phyloP scores from a whole-genome alignment of 208 protist species.

The Leishmania martiniquensis region DNA sequence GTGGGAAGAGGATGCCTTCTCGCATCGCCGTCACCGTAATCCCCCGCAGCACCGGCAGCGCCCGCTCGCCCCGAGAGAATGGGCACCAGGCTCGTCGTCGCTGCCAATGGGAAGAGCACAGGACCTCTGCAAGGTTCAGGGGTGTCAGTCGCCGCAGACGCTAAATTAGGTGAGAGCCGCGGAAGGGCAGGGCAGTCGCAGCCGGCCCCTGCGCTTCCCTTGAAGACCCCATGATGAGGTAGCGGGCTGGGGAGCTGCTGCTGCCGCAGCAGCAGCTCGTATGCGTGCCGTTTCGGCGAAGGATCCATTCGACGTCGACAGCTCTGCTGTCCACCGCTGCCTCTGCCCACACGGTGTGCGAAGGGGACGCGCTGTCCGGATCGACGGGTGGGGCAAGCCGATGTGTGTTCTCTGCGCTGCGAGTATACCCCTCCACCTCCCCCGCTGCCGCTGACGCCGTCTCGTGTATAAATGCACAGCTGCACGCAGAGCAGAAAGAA shows the following conservation, averaged over 20 bases:
- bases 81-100: background rate
- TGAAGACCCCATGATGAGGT: background rate
- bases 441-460: too few relatives aligned
- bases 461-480: background rate
- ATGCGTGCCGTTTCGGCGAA: conserved; percentile 4
- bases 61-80: background rate
- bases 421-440: too few relatives aligned
- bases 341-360: background rate
- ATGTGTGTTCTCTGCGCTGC: too few relatives aligned
- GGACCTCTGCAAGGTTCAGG: background rate
- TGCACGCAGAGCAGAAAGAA: background rate
- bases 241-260: background rate
- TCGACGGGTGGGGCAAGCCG: background rate
- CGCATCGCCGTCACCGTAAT: background rate
- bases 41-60: background rate
- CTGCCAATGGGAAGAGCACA: background rate
- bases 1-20: background rate
- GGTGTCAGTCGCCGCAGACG: background rate
- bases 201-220: background rate
- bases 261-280: conserved; percentile 4
- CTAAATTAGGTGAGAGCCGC: background rate
- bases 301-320: conserved; percentile 5
- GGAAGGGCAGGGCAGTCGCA: background rate
- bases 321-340: background rate
- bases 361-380: background rate